Percentiles rank a stretch among this genome's conserved stretches.
phyloP scores from a whole-genome alignment of 169 alveolate genomes.

The Cryptosporidium felis region DNA sequence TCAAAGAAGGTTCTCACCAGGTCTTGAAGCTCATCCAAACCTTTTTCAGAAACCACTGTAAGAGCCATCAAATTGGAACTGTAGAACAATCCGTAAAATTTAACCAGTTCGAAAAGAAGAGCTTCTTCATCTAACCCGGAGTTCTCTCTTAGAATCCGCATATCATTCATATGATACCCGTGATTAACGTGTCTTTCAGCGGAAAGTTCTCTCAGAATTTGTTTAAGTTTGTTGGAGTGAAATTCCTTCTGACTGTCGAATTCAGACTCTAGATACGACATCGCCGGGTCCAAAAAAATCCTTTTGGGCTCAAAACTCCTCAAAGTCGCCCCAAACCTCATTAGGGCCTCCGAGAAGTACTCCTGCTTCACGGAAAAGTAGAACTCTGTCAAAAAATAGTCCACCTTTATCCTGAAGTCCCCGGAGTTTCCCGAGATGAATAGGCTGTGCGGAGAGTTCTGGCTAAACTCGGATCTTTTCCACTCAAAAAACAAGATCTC shows the following conservation, averaged over 20 bases:
- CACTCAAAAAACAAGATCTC: slow-evolving; percentile 32
- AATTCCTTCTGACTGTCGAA: background rate
- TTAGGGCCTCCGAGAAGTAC: slow-evolving; percentile 29
- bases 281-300: slow-evolving; percentile 16
- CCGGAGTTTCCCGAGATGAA: slow-evolving; percentile 29
- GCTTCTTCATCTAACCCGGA: background rate
- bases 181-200: slow-evolving; percentile 5
- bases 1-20: slow-evolving; percentile 33
- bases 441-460: background rate
- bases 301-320: slow-evolving; percentile 22
- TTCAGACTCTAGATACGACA: background rate
- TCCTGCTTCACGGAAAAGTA: slow-evolving; percentile 5
- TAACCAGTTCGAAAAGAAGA: slow-evolving; percentile 29
- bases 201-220: slow-evolving; percentile 19
- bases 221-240: background rate
- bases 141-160: background rate
- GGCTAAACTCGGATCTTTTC: background rate
- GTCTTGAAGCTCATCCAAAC: slow-evolving; percentile 22
- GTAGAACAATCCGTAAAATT: slow-evolving; percentile 8
- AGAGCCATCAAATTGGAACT: slow-evolving; percentile 47
- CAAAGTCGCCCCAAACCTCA: background rate
- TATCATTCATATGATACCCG: background rate
- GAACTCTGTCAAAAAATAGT: slow-evolving; percentile 26
- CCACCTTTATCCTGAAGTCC: background rate
- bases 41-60: slow-evolving; percentile 29